Conservation (phyloP, 371 early-diverging fungal species). For the Haplosporangium sp. region DNA sequence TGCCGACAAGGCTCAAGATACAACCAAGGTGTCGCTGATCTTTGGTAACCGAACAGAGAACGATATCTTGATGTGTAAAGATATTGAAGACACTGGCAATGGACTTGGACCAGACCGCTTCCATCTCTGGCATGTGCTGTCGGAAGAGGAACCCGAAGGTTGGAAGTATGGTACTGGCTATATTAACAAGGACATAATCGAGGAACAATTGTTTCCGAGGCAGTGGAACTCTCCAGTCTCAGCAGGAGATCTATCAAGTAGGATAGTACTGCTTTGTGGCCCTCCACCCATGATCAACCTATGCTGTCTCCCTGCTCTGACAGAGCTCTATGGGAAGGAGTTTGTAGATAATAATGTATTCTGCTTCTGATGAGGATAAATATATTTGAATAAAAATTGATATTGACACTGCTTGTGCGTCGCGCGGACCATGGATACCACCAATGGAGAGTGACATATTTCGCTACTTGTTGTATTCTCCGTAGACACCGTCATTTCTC, state of each 20-base stretch:
- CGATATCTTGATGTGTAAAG: constrained; percentile 61
- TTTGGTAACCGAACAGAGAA: constrained; percentile 60
- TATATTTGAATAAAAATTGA: background rate
- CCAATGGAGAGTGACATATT: no score
- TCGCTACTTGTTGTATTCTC: no score
- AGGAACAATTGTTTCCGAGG: constrained; percentile 38
- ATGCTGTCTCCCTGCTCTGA: constrained; percentile 56
- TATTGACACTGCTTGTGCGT: no score
- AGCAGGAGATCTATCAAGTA: constrained; percentile 15
- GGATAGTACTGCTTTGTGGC: constrained; percentile 60
- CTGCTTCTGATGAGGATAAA: constrained; percentile 27
- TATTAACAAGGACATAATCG: constrained; percentile 42
- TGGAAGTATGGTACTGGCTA: constrained; percentile 57
- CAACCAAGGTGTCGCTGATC: constrained; percentile 59
- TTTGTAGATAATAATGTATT: constrained; percentile 54
- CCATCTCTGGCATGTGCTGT: constrained; percentile 56
- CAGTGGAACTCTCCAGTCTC: constrained; percentile 7
- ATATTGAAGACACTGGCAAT: constrained; percentile 38
- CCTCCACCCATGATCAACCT: constrained; percentile 61
- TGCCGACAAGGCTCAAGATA: constrained; percentile 37
- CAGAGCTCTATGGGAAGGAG: constrained; percentile 37
- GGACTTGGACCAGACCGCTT: constrained; percentile 52
- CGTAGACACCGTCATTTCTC: no score
- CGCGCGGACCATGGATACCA: no score
- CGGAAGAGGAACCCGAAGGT: constrained; percentile 30